Evolutionary conservation across 2,329 filamentous ascomycete species (phyloP), one percentile per base, ranked within the genome.

Genomic region (Fusarium falciforme): DNA sequence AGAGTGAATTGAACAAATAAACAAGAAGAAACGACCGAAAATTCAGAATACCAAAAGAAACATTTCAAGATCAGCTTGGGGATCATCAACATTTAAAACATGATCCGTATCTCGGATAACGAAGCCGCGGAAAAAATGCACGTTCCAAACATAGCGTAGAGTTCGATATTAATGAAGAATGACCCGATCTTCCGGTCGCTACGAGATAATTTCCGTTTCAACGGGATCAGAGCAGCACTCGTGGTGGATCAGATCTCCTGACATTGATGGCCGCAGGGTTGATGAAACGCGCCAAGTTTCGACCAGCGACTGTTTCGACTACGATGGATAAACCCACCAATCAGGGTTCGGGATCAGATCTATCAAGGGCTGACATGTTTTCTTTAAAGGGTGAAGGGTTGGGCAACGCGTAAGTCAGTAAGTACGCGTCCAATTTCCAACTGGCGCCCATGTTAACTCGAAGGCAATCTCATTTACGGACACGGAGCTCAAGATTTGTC

Each of bases 221-320:
- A 52, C n/a, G 29, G 11, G 40, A 55, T 22, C 20, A 20, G 44
- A 33, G 35, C 22, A 17, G 22, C n/a, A 10, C 1, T 20, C 4
- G 20, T 14, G 10, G 42, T 62, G 27, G 35, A 22, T 22, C 22
- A 12, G n/a, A 22, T 55, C 57, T 62, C 57, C 57, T 52, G 31
- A 38, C 20, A 6, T 9, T 31, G 35, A 47, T 22, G 17, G 16
- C n/a, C 25, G 47, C 55, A 59, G 35, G 64, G 44, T 55, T 61
- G 20, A 36, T 66, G 64, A 66, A 62, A 66, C 64, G 29, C 42
- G 14, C 64, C 42, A 62, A 55, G 58, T 66, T 62, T 65, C 36
- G 36, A 29, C 47, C 36, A 44, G 20, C 17, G 31, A 27, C 16
- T 36, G 47, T 62, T 57, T 55, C 36, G 4, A 57, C 27, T n/a